phyloP scores from a whole-genome alignment of 129 eudicot genomes.

The sunflower (Helianthus annuus) region HanXRQr2.0-SUNRISE NC_035449.2:120353509-120354008 shows the following conservation, averaged over 20 bases:
- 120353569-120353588: slow-evolving; percentile 70
- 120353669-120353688: slow-evolving; percentile 88
- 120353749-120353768: slow-evolving; percentile 98
- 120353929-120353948: slow-evolving; percentile 99
- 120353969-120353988: slow-evolving; percentile 94
- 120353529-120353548: slow-evolving; percentile 70
- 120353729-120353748: slow-evolving; percentile 65
- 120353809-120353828: slow-evolving; percentile 99
- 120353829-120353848: slow-evolving; percentile 88
- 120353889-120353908: slow-evolving; percentile 95
- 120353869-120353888: slow-evolving; percentile 83
- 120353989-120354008: slow-evolving; percentile 99
- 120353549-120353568: slow-evolving; percentile 61
- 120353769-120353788: slow-evolving; percentile 90
- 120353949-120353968: slow-evolving; percentile 78
- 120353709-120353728: too few relatives aligned
- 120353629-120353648: slow-evolving; percentile 92
- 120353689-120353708: slow-evolving; percentile 13
- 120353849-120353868: slow-evolving; percentile 82
- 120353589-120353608: slow-evolving; percentile 94
- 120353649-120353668: slow-evolving; percentile 85
- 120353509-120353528: slow-evolving; percentile 62
- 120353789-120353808: slow-evolving; percentile 94
- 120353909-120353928: slow-evolving; percentile 87
- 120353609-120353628: slow-evolving; percentile 97